Evolutionary conservation across 257 asterid genomes (phyloP).

Genomic region (Linaria vulgaris): DNA sequence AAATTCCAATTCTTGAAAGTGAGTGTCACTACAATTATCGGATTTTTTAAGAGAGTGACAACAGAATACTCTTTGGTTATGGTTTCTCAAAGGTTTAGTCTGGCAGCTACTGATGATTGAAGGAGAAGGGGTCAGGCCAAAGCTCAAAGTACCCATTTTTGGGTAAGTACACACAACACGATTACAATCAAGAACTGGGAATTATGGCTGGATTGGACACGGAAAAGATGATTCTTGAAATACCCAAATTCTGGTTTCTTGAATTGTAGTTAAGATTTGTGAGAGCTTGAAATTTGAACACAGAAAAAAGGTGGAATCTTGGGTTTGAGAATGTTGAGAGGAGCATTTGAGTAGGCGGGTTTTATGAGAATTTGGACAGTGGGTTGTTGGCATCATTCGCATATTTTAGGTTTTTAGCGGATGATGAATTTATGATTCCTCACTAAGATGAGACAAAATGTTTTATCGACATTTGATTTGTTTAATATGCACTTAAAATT

Average conservation of each 20-base stretch:
- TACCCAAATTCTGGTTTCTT: conserved; percentile 11
- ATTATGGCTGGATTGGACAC: conserved; percentile 6
- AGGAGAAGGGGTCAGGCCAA: conserved; percentile 35
- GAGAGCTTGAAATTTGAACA: conserved; percentile 5
- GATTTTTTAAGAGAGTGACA: conserved; percentile 31
- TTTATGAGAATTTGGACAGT: neutral
- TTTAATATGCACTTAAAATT: too few species aligned
- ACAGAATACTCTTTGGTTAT: conserved; percentile 26
- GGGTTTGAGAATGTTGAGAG: neutral
- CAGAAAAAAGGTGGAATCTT: neutral
- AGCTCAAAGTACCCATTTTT: conserved; percentile 44
- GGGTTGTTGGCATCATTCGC: conserved; percentile 20
- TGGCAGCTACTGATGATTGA: conserved; percentile 32
- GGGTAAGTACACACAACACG: too few species aligned
- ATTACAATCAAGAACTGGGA: conserved; percentile 21
- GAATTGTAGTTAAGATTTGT: neutral
- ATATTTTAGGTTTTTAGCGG: neutral
- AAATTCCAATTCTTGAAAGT: conserved; percentile 26
- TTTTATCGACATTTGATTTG: neutral
- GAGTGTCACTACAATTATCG: conserved; percentile 20
- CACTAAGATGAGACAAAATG: conserved; percentile 15
- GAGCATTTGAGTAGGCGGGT: conserved; percentile 6
- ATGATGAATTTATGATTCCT: conserved; percentile 21
- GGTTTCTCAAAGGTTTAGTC: conserved; percentile 32
- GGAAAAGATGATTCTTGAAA: conserved; percentile 20